These are phyloP conservation scores for Alloteropsis semialata DNA, from an alignment of 176 grass and related monocot species.

Conservation along the genomic window DNA sequence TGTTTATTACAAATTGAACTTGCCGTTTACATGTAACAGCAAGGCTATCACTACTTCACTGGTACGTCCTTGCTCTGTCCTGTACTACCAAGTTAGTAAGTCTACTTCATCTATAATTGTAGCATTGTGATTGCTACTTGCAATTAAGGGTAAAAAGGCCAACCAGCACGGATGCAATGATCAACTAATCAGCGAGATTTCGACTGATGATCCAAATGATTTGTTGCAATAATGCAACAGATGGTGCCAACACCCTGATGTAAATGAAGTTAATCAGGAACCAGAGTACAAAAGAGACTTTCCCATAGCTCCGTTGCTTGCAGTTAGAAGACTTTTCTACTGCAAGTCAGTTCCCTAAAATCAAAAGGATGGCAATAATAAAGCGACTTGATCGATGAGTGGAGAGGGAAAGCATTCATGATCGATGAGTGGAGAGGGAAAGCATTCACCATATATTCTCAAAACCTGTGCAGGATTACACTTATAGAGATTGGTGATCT, in stretches of 20 bases:
- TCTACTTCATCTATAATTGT: background rate
- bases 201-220: background rate
- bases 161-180: background rate
- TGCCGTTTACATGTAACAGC: constrained; percentile 22
- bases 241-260: background rate
- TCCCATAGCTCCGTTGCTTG: background rate
- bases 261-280: background rate
- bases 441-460: constrained; percentile 34
- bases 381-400: background rate
- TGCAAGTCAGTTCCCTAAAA: background rate
- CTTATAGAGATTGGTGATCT: background rate
- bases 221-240: background rate
- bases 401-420: constrained; percentile 8
- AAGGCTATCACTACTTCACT: constrained; percentile 24
- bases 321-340: background rate
- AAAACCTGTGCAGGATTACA: background rate
- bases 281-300: background rate
- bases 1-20: constrained; percentile 40
- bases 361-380: constrained; percentile 5
- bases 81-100: constrained; percentile 16
- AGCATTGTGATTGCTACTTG: background rate
- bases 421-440: background rate
- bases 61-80: background rate
- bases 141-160: background rate
- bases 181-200: background rate